These are phyloP conservation scores for Xylaria sp. DNA, from an alignment of 2,329 filamentous ascomycete genomes.

Conservation along the genomic window DNA sequence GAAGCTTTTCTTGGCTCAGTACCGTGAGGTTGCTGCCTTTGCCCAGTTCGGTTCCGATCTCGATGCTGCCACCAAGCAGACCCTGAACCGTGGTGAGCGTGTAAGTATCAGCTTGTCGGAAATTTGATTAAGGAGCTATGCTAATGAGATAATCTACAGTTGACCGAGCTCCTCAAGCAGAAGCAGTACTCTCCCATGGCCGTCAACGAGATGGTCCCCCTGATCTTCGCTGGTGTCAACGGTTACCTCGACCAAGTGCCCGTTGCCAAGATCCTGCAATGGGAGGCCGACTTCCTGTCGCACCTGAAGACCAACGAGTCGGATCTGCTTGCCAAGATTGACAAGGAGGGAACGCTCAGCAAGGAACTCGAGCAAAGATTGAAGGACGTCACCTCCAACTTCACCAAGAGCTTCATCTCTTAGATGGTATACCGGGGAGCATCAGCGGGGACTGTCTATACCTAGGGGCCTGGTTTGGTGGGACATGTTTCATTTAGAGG, in stretches of 20 bases:
- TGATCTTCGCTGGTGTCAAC: conserved; percentile 99
- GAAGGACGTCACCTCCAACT: conserved; percentile 73
- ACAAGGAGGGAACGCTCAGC: conserved; percentile 94
- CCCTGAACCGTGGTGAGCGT: conserved; percentile 96
- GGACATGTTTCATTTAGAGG: conserved; percentile 52
- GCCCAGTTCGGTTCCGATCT: conserved; percentile 99
- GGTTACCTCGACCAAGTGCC: conserved; percentile 88
- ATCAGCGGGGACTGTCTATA: conserved; percentile 50
- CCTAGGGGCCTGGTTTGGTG: conserved; percentile 38
- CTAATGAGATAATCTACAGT: conserved; percentile 45
- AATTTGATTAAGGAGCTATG: conserved; percentile 2
- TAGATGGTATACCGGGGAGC: conserved; percentile 48
- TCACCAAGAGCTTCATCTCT: conserved; percentile 89
- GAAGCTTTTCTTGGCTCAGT: conserved; percentile 99
- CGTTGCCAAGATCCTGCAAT: conserved; percentile 86
- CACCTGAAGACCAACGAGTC: conserved; percentile 91
- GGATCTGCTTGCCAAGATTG: conserved; percentile 81
- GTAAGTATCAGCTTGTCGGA: conserved; percentile 57
- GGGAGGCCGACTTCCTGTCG: conserved; percentile 92
- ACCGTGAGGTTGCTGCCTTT: conserved; percentile 99
- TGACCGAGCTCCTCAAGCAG: conserved; percentile 98
- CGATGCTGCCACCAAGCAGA: conserved; percentile 98
- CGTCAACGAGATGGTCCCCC: conserved; percentile 99
- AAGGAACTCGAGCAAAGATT: conserved; percentile 88
- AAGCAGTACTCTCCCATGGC: conserved; percentile 99